Conservation (phyloP, 331 rosid species). For the Cydonia oblonga region DNA sequence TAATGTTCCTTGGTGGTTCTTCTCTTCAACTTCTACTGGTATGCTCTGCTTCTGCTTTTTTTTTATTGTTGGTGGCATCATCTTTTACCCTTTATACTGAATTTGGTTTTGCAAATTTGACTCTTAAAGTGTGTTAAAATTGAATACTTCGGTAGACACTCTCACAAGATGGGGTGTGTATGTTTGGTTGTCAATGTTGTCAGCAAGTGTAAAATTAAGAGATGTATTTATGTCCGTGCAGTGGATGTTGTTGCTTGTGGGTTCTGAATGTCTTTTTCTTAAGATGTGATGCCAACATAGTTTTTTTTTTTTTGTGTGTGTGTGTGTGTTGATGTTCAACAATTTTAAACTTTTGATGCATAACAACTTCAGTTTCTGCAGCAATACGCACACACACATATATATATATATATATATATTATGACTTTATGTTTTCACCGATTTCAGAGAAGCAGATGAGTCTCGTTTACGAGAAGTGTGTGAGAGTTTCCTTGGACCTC, state of each 20-base stretch:
- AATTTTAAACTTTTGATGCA: not conserved
- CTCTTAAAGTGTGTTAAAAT: not conserved
- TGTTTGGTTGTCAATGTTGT: no score
- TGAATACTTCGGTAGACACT: no score
- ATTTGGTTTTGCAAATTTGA: not conserved
- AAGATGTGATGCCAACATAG: not conserved
- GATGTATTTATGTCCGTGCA: not conserved
- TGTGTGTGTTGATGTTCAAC: not conserved
- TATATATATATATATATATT: no score
- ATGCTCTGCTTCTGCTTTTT: not conserved
- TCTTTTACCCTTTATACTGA: not conserved
- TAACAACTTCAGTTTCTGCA: not conserved
- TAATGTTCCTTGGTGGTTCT: not conserved
- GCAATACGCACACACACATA: no score
- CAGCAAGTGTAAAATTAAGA: no score
- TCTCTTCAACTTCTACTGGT: not conserved
- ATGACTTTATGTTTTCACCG: not conserved
- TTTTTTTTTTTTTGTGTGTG: not conserved
- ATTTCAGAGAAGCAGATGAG: conserved; percentile 95
- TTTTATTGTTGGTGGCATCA: not conserved
- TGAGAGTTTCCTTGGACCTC: conserved; percentile 96
- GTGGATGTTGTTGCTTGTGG: not conserved
- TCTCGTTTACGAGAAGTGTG: conserved; percentile 91
- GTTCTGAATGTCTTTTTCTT: not conserved
- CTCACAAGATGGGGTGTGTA: no score